These are phyloP conservation scores for Mycena alexandri DNA, from an alignment of 768 basidiomycete species.

Conservation along the genomic window DNA sequence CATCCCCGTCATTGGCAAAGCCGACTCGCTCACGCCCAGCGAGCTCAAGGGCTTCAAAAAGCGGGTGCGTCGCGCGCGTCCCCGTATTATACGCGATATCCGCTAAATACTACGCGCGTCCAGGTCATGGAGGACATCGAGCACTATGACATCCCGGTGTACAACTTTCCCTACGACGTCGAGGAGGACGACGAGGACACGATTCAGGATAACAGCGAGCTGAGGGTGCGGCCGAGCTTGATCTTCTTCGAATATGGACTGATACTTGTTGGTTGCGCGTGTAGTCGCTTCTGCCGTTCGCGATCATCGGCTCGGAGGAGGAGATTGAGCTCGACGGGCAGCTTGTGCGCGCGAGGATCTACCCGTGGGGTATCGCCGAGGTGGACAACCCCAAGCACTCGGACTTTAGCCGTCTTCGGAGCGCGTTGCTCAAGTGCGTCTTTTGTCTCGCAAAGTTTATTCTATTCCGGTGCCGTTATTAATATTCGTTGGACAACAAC, in stretches of 20 bases:
- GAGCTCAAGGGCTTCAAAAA: conserved; percentile 98
- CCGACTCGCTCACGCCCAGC: conserved; percentile 92
- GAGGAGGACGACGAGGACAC: conserved; percentile 99
- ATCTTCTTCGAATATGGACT: conserved; percentile 1
- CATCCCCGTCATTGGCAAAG: conserved; percentile 97
- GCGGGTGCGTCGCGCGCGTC: conserved; percentile 64
- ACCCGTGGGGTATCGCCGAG: conserved; percentile 99
- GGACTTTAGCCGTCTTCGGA: conserved; percentile 95
- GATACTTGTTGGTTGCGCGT: conserved; percentile 31
- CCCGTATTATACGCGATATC: not conserved
- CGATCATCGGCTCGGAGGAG: conserved; percentile 97
- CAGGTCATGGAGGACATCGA: conserved; percentile 99
- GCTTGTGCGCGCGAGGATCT: conserved; percentile 91
- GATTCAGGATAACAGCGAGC: conserved; percentile 96
- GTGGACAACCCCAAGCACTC: conserved; percentile 99
- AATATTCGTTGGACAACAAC: not conserved
- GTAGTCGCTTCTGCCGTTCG: conserved; percentile 93
- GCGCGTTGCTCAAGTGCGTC: conserved; percentile 90
- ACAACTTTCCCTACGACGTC: conserved; percentile 99
- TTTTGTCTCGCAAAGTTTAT: not conserved
- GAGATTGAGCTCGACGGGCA: conserved; percentile 95
- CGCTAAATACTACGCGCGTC: conserved; percentile 6
- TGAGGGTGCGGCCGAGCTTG: conserved; percentile 70
- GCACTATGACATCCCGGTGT: conserved; percentile 97
- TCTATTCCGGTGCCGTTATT: not conserved